A percentile compares a stretch with the other conserved stretches of the same genome.
phyloP scores from a whole-genome alignment of 2,329 filamentous ascomycete species.

The Chaetomiaceae sp. region DNA sequence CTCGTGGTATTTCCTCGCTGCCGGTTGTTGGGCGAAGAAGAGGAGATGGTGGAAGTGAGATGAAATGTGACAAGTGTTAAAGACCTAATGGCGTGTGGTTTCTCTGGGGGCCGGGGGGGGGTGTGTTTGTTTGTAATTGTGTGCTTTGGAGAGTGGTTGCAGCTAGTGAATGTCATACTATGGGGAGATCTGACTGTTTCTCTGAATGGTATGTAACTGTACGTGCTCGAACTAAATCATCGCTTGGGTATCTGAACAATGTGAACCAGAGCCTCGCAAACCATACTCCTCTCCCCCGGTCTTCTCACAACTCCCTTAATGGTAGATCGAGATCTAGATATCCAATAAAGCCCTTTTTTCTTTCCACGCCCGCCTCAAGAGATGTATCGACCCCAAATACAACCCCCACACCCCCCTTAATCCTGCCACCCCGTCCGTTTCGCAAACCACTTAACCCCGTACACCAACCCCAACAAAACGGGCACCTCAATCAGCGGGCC shows the following conservation, averaged over 20 bases:
- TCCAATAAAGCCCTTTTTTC: too few relatives aligned
- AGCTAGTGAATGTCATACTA: neutral
- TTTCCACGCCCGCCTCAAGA: too few relatives aligned
- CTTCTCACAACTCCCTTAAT: too few relatives aligned
- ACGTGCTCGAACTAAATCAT: neutral
- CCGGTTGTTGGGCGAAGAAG: too few relatives aligned
- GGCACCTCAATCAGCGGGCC: conserved; percentile 85
- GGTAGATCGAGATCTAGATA: too few relatives aligned
- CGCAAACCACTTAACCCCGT: conserved; percentile 60
- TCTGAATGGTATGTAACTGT: neutral
- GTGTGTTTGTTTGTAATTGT: neutral
- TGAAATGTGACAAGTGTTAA: neutral
- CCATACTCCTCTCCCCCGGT: too few relatives aligned
- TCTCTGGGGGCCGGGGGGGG: neutral
- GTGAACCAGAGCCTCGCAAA: neutral
- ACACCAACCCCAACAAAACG: conserved; percentile 72
- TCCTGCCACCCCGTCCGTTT: conserved; percentile 52
- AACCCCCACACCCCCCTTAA: conserved; percentile 14
- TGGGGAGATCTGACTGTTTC: neutral
- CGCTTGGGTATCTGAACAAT: neutral
- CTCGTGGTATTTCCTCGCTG: too few relatives aligned
- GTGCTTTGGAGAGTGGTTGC: neutral
- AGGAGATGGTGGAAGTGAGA: neutral
- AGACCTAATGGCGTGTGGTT: neutral
- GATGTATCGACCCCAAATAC: neutral